Percentiles rank a stretch among this genome's conserved stretches.
phyloP scores from a whole-genome alignment of 139 green algal genomes.

The Marvania coccoides region DNA sequence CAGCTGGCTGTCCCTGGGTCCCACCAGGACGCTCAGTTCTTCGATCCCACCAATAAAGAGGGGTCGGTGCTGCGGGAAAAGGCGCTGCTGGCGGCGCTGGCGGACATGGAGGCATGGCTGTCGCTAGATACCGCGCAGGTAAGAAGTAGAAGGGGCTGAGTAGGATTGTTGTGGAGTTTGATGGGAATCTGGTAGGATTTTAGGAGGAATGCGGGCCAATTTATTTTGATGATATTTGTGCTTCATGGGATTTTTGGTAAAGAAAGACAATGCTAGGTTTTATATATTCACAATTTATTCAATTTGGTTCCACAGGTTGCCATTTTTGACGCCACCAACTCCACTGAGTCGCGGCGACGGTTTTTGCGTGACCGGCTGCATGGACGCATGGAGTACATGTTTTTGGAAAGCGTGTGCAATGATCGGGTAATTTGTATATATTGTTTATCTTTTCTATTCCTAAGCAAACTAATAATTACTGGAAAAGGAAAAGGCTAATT shows the following conservation, averaged over 20 bases:
- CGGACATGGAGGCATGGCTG: conserved; percentile 81
- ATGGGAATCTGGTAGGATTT: background rate
- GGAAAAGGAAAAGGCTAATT: no score
- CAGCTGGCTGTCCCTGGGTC: conserved; percentile 31
- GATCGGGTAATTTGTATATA: conserved; percentile 54
- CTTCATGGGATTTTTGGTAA: background rate
- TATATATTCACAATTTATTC: no score
- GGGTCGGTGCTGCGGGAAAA: conserved; percentile 61
- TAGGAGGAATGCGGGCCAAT: background rate
- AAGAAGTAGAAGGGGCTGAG: no score
- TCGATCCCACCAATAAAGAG: conserved; percentile 70
- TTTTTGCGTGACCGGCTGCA: conserved; percentile 70
- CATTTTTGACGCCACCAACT: conserved; percentile 96
- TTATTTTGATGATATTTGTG: background rate
- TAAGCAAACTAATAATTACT: no score
- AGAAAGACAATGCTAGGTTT: no score
- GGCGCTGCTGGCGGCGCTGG: conserved; percentile 71
- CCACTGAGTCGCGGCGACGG: conserved; percentile 61
- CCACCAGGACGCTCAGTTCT: conserved; percentile 76
- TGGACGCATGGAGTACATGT: conserved; percentile 74
- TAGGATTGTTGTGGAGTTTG: background rate
- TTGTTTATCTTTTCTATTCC: no score
- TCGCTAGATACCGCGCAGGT: conserved; percentile 11
- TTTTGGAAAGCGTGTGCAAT: conserved; percentile 94
- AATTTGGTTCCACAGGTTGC: conserved; percentile 88